Evolutionary conservation across 352 stramenopile species (phyloP).

Genomic region (Thalassiosira hispida): DNA sequence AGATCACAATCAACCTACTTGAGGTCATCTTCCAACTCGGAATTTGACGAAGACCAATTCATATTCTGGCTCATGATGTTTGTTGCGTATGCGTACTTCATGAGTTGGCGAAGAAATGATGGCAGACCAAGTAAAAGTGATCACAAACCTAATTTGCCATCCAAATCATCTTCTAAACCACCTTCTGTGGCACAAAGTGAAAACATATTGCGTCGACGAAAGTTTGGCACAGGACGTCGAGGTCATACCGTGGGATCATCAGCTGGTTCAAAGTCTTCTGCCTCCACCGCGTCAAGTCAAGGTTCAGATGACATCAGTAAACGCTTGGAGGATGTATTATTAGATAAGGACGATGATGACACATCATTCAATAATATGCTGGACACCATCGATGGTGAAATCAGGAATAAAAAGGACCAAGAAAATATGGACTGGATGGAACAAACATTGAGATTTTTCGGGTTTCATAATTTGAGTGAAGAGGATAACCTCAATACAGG

Average conservation of each 20-base stretch:
- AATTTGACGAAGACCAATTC: conserved; percentile 81
- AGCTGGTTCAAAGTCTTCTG: not conserved
- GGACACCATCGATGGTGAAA: conserved; percentile 31
- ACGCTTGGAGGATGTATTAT: conserved; percentile 37
- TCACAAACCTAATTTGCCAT: not conserved
- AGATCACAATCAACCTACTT: not conserved
- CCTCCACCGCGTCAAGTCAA: conserved; percentile 19
- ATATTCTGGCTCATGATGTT: conserved; percentile 53
- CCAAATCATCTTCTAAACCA: not conserved
- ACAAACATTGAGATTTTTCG: conserved; percentile 4
- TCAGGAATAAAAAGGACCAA: conserved; percentile 15
- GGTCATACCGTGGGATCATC: not conserved
- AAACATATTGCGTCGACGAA: not conserved
- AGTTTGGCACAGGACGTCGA: not conserved
- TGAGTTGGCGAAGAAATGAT: conserved; percentile 48
- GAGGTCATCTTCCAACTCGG: conserved; percentile 31
- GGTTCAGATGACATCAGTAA: conserved; percentile 23
- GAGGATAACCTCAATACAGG: not conserved
- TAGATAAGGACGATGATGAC: conserved; percentile 7
- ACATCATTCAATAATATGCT: conserved; percentile 19
- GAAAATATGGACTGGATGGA: conserved; percentile 9
- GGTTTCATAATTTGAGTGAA: conserved; percentile 20
- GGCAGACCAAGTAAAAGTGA: conserved; percentile 15
- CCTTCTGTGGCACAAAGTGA: conserved; percentile 1
- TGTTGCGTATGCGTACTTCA: conserved; percentile 58